Evolutionary conservation across 768 basidiomycete species (phyloP), one percentile per base, ranked within the genome.

Genomic region (Ramaria rubella): DNA sequence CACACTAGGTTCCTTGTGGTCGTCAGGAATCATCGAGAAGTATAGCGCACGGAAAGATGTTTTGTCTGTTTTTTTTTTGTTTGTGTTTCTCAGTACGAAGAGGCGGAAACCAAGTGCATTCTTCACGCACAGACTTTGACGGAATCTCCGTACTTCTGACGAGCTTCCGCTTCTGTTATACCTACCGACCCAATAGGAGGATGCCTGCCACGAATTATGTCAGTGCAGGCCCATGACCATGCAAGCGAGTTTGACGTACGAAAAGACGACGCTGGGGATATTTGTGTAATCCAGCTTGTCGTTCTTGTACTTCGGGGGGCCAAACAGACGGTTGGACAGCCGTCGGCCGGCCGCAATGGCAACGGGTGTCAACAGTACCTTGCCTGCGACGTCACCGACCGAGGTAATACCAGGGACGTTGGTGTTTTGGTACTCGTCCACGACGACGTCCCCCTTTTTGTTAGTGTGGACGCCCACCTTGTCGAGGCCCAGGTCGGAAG

Each of bases 101-200:
- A 23, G 55, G 43, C 43, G 17, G 27, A 49, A 43, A 19, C 1
- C 27, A 17, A 9, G 14, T 30, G 38, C 24, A 55, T 38, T 54
- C 23, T 58, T 24, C 60, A 78, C 85, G 63, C 70, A 92, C 95
- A 99, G 40, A 94, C 87, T 75, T 97, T 98, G 60, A 98, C 77
- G 45, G 82, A 77, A 59, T 87, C 82, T 55, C 96, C 96, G 64
- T 90, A 95, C 70, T 90, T 86, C 74, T 86, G 74, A 64, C 82
- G 78, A 30, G 96, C 96, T 67, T 96, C 80, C 0, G 88, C 85
- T 69, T 99, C 94, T 7, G 95, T 96, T 61, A 97, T 76, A 50
- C 96, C 96, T 31, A 98, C 91, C 14, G 94, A 90, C 30, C 96
- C 96, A 58, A 96, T 90, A 12, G 95, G 84, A 0, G 95, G 96